Percentiles rank a stretch among this genome's conserved stretches.
Conservation (phyloP, 108 stramenopile species). For the Nitzschia inconspicua region DNA sequence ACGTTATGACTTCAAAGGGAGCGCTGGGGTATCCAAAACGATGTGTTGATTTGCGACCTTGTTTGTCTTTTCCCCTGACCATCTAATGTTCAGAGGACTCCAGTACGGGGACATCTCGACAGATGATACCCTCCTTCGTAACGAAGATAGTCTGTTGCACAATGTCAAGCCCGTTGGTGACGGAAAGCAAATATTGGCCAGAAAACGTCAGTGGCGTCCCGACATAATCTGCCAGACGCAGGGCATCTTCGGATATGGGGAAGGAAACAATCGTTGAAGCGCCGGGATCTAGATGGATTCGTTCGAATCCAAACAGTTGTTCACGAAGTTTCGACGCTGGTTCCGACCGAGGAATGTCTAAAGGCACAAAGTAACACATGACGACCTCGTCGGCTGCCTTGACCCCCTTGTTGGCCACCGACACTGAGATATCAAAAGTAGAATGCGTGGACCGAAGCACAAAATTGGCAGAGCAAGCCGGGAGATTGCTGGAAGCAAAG, state of each 20-base stretch:
- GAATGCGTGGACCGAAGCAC: not conserved
- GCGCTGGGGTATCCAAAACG: too few relatives aligned
- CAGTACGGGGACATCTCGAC: too few relatives aligned
- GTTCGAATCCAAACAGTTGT: constrained; percentile 10
- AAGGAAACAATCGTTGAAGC: not conserved
- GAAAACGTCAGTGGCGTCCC: too few relatives aligned
- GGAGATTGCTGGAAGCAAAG: not conserved
- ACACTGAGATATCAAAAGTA: not conserved
- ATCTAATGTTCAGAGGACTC: too few relatives aligned
- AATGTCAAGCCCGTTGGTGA: not conserved
- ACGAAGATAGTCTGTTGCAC: not conserved
- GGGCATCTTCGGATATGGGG: too few relatives aligned
- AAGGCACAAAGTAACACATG: not conserved
- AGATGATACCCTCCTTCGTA: too few relatives aligned
- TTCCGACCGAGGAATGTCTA: not conserved
- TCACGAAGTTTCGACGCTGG: constrained; percentile 9
- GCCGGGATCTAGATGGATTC: not conserved
- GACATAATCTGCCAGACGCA: too few relatives aligned
- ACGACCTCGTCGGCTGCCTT: constrained; percentile 1
- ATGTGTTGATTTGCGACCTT: too few relatives aligned
- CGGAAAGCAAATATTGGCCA: too few relatives aligned
- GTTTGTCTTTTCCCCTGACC: too few relatives aligned
- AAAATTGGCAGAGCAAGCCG: not conserved
- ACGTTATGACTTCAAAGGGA: too few relatives aligned
- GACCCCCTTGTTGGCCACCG: not conserved